phyloP scores from a whole-genome alignment of 2,329 filamentous ascomycete genomes.

The Cladosporium phlei region DNA sequence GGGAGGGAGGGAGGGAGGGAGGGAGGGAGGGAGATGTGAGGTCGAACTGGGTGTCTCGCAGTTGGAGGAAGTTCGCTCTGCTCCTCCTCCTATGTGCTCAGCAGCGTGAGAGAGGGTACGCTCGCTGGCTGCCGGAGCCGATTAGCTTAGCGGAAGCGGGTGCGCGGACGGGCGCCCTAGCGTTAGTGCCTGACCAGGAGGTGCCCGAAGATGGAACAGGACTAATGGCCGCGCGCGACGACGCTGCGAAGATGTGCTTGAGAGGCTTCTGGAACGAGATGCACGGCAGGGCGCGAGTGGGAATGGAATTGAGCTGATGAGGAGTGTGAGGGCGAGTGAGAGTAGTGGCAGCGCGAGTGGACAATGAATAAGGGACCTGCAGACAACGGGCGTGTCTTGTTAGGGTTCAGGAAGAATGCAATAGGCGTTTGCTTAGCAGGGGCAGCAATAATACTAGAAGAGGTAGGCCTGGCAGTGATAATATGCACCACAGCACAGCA shows the following conservation, averaged over 20 bases:
- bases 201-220: no score
- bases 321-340: no score
- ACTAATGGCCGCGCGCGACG: background rate
- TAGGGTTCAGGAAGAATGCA: no score
- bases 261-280: constrained; percentile 10
- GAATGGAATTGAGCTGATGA: no score
- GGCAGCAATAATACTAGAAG: no score
- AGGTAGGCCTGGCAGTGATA: no score
- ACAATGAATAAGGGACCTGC: no score
- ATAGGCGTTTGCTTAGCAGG: no score
- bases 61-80: constrained; percentile 10
- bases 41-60: constrained; percentile 1
- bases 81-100: background rate
- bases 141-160: constrained; percentile 5
- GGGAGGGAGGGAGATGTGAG: constrained; percentile 3
- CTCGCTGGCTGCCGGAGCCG: constrained; percentile 1
- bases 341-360: no score
- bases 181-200: background rate
- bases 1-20: constrained; percentile 8
- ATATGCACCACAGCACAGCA: no score
- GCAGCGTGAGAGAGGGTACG: constrained; percentile 3
- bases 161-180: constrained; percentile 2
- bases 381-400: no score
- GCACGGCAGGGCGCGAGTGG: no score
- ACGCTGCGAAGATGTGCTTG: background rate